Evolutionary conservation across 352 stramenopile genomes (phyloP).

Genomic region (Globisporangium solare): DNA sequence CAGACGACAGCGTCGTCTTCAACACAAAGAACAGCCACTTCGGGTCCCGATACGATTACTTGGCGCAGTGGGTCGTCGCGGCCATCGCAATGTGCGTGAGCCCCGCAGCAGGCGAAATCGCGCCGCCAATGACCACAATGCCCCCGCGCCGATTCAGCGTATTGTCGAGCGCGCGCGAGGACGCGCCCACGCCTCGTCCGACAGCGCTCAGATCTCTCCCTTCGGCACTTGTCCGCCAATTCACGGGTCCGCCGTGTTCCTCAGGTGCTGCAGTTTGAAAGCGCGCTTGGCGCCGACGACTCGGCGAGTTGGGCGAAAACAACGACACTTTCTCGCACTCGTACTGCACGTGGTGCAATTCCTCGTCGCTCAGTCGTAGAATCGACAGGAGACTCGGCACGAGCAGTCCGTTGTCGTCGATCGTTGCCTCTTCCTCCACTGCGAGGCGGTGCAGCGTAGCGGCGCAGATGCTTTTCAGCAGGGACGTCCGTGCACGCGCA

Average conservation of each 20-base stretch:
- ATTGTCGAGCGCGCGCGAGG: background rate
- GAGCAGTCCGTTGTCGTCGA: slow-evolving; percentile 33
- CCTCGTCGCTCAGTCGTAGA: slow-evolving; percentile 49
- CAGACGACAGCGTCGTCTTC: slow-evolving; percentile 60
- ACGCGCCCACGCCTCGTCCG: background rate
- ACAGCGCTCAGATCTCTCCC: background rate
- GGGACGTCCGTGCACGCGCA: background rate
- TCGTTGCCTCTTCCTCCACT: slow-evolving; percentile 41
- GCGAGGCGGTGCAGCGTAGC: slow-evolving; percentile 67
- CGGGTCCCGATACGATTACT: slow-evolving; percentile 50
- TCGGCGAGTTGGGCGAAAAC: slow-evolving; percentile 15
- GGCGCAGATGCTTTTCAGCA: slow-evolving; percentile 47
- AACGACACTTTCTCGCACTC: slow-evolving; percentile 69
- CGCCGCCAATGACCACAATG: background rate
- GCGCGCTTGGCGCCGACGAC: background rate
- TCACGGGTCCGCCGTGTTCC: background rate
- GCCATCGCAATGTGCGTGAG: slow-evolving; percentile 8
- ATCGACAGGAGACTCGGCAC: slow-evolving; percentile 58
- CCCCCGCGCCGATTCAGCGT: slow-evolving; percentile 3
- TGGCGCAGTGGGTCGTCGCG: slow-evolving; percentile 40
- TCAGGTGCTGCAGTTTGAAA: background rate
- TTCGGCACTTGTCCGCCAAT: background rate
- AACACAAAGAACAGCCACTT: slow-evolving; percentile 72
- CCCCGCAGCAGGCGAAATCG: background rate
- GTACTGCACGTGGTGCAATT: slow-evolving; percentile 70